phyloP scores from a whole-genome alignment of 257 asterid species.

The Solanum clarkiae region DNA sequence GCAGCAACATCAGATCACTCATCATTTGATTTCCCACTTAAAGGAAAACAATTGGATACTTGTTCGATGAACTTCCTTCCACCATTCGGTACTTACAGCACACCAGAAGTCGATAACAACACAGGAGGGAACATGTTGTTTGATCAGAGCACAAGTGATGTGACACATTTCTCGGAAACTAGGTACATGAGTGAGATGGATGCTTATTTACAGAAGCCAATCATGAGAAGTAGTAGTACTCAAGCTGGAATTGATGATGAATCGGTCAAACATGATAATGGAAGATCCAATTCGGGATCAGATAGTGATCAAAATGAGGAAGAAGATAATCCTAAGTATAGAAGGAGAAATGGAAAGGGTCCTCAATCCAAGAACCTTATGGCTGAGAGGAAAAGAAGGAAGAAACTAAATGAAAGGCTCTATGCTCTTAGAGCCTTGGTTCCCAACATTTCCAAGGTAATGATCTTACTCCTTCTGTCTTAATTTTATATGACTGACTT shows the following conservation, averaged over 20 bases:
- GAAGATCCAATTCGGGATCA: slow-evolving; percentile 35
- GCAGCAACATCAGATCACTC: neutral
- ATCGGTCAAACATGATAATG: slow-evolving; percentile 36
- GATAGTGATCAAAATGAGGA: slow-evolving; percentile 69
- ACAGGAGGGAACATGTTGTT: neutral
- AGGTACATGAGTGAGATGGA: slow-evolving; percentile 16
- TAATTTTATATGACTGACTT: neutral
- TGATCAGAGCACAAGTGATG: slow-evolving; percentile 3
- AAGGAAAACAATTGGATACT: neutral
- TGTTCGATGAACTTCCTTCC: slow-evolving; percentile 1
- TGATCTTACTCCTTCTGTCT: neutral
- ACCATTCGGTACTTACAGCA: neutral
- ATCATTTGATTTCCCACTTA: slow-evolving; percentile 2
- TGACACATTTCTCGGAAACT: slow-evolving; percentile 16
- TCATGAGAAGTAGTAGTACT: slow-evolving; percentile 17
- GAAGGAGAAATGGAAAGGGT: slow-evolving; percentile 59
- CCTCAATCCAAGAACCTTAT: slow-evolving; percentile 60
- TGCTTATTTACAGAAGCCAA: slow-evolving; percentile 10
- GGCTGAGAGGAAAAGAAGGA: slow-evolving; percentile 84
- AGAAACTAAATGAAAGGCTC: slow-evolving; percentile 82
- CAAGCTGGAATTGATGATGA: slow-evolving; percentile 33
- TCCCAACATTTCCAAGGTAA: slow-evolving; percentile 83
- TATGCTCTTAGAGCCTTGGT: slow-evolving; percentile 72
- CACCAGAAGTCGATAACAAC: neutral
- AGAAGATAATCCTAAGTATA: slow-evolving; percentile 43